Conservation (phyloP, 768 basidiomycete genomes). For the Rhizopogon sp. region DNA sequence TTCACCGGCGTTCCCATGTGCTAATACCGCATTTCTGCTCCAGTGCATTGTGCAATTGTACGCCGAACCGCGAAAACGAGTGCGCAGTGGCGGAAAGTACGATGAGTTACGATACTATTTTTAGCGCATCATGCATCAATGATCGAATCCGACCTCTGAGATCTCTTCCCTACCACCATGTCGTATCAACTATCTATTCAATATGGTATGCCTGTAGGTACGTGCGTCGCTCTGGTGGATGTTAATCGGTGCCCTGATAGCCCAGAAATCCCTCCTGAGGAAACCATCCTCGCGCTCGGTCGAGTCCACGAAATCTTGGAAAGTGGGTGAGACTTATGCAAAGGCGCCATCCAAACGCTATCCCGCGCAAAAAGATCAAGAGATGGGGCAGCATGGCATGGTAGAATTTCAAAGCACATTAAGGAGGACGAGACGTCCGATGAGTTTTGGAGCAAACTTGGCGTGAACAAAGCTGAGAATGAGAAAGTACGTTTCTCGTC, state of each 20-base stretch:
- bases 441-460: too few species aligned
- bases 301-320: too few species aligned
- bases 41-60: too few species aligned
- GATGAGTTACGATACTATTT: constrained; percentile 2
- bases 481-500: too few species aligned
- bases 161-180: constrained; percentile 15
- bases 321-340: constrained; percentile 42
- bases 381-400: too few species aligned
- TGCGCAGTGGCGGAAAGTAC: too few species aligned
- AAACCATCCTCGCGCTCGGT: constrained; percentile 29
- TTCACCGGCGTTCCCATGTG: too few species aligned
- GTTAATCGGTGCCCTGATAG: not conserved
- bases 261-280: constrained; percentile 59
- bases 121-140: not conserved
- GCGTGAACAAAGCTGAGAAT: too few species aligned
- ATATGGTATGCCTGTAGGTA: constrained; percentile 36
- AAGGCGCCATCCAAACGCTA: constrained; percentile 27
- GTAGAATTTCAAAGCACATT: too few species aligned
- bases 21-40: too few species aligned
- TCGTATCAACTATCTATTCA: constrained; percentile 36
- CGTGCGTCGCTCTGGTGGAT: not conserved
- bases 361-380: constrained; percentile 42
- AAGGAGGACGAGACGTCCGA: too few species aligned
- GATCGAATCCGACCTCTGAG: not conserved
- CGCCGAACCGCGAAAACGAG: too few species aligned